Percentiles rank a stretch among this genome's conserved stretches.
Evolutionary conservation across 1,284 basidiomycete genomes (phyloP).

Genomic region (Sporisorium graminicola): DNA sequence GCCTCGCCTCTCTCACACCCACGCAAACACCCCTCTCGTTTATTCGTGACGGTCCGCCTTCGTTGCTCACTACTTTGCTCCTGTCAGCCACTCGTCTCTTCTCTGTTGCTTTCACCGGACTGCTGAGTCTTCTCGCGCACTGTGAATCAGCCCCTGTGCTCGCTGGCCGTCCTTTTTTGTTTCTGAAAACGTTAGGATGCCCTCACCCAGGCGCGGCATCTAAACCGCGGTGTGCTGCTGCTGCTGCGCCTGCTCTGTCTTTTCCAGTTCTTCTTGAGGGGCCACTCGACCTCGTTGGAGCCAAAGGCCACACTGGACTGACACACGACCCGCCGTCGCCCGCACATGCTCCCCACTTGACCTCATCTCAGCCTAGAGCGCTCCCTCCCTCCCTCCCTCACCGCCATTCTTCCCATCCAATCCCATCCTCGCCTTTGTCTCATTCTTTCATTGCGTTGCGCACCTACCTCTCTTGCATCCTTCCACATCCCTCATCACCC

Average conservation of each 20-base stretch:
- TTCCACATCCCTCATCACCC: constrained; percentile 14
- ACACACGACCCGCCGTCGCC: neutral
- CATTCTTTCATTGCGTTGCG: constrained; percentile 11
- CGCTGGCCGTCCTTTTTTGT: neutral
- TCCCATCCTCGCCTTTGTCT: constrained; percentile 4
- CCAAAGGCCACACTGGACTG: neutral
- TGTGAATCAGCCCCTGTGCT: neutral
- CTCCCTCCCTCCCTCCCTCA: neutral
- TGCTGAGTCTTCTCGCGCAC: too few relatives aligned
- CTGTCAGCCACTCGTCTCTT: neutral
- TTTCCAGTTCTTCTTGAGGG: constrained; percentile 1
- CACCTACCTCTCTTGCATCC: constrained; percentile 12
- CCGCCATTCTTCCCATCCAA: neutral
- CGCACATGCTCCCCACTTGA: neutral
- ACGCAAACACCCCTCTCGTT: constrained; percentile 1
- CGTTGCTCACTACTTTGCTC: too few relatives aligned
- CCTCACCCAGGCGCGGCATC: constrained; percentile 5
- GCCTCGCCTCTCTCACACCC: neutral
- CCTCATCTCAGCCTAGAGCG: neutral
- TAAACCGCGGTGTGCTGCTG: constrained; percentile 1
- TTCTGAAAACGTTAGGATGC: too few relatives aligned
- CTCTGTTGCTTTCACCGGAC: neutral
- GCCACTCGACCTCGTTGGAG: too few relatives aligned
- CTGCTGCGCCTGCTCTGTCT: constrained; percentile 1
- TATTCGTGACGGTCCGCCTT: neutral